Evolutionary conservation across 2,329 filamentous ascomycete species (phyloP).

Genomic region (Fusarium sp.): DNA sequence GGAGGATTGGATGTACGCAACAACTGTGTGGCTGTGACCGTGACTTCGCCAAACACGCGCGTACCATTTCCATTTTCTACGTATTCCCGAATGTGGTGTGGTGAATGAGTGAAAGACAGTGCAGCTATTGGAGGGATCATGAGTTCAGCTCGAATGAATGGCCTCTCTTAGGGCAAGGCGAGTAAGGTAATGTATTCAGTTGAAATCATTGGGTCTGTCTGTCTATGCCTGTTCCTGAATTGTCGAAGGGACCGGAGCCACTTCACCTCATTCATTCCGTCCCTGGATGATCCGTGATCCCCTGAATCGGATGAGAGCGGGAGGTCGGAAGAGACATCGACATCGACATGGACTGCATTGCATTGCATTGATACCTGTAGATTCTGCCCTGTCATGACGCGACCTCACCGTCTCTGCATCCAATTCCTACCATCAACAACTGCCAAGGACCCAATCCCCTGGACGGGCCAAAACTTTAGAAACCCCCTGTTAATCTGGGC

Average conservation of each 20-base stretch:
- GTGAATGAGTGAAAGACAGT: conserved; percentile 36
- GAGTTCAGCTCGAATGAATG: conserved; percentile 9
- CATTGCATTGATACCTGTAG: neutral
- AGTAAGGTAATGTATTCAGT: neutral
- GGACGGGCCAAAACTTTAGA: conserved; percentile 34
- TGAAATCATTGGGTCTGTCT: conserved; percentile 22
- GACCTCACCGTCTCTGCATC: conserved; percentile 7
- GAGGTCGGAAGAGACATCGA: conserved; percentile 23
- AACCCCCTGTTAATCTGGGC: conserved; percentile 28
- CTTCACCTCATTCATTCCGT: conserved; percentile 14
- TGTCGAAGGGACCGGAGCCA: conserved; percentile 24
- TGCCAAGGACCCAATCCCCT: conserved; percentile 35
- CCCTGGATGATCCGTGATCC: conserved; percentile 21
- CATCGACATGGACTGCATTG: neutral
- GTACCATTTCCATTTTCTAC: conserved; percentile 19
- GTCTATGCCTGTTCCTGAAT: conserved; percentile 32
- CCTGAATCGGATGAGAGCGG: conserved; percentile 32
- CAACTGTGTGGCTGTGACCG: conserved; percentile 41
- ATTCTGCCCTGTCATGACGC: conserved; percentile 12
- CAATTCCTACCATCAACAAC: conserved; percentile 14
- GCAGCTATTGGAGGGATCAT: conserved; percentile 24
- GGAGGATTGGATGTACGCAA: conserved; percentile 24
- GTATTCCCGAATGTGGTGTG: conserved; percentile 8
- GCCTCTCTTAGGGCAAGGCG: neutral
- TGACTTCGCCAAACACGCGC: conserved; percentile 37